Base-by-base conservation (phyloP, 495 filamentous ascomycete species). In the Podospora pseudocomata region DNA sequence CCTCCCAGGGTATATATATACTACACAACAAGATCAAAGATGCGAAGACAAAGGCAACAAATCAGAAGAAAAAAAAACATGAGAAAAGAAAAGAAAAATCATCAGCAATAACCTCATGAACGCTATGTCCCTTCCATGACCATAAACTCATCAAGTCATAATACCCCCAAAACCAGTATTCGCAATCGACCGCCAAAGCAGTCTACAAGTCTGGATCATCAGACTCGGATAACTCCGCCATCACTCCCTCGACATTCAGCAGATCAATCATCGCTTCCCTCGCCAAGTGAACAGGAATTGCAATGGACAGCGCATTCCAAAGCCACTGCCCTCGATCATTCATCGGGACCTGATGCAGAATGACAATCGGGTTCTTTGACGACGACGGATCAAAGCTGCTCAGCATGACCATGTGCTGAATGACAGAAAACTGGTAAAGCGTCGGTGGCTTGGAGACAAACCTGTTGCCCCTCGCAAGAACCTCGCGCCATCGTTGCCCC, bases 221-320 rank as follows among this genome's bases (percentile, higher is more conserved):
- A 13, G 55, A 20, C 3, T 61, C 39, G 16, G 5, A 2, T 4
- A 55, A 5, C 5, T 26, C 27, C 4, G 28, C 19, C 6, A 34
- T 30, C 54, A 70, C 11, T 26, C 64, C 13, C 5, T 67, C 65
- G 13, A 58, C 44, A 19, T 67, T 32, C 65, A 69, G 44, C 56
- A 71, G 28, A n/a, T 53, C n/a, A 44, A 59, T 32, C 16, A 78
- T 20, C 55, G 62, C 61, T 23, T 74, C 73, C 27, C 73, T 39
- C 16, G 66, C 69, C 59, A 76, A 64, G 58, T 74, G 71, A 59
- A 77, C 64, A 3, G 75, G 72, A 15, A 78, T 69, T 4, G 76
- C 76, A 30, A 78, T 49, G 13, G 75, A 73, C 39, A 78, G 32
- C 4, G 76, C 74, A 27, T 78, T 77, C 76, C 76, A 78, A 4